phyloP scores from a whole-genome alignment of 2,329 filamentous ascomycete species.

The Metarhizium anisopliae region DNA sequence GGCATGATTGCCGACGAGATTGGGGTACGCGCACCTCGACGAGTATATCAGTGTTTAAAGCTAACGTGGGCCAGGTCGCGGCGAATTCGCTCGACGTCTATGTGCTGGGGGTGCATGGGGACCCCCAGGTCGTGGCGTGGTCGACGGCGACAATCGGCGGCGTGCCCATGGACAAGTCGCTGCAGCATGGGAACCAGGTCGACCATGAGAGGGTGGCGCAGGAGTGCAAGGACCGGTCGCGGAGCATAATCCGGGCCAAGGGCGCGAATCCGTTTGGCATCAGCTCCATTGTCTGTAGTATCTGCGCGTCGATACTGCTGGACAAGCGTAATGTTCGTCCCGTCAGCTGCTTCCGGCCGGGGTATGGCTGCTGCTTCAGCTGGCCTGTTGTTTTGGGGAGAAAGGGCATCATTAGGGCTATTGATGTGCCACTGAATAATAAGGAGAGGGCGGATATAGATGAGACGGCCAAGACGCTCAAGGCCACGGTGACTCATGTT shows the following conservation, averaged over 20 bases:
- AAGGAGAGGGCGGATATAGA: too few relatives aligned
- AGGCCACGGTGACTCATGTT: too few relatives aligned
- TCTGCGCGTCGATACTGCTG: constrained; percentile 42
- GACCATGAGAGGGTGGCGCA: neutral
- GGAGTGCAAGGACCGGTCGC: constrained; percentile 24
- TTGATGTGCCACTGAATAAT: neutral
- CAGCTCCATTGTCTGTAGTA: constrained; percentile 34
- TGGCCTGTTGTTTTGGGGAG: constrained; percentile 40
- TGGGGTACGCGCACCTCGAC: neutral
- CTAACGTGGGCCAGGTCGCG: neutral
- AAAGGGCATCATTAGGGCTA: constrained; percentile 25
- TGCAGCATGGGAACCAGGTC: neutral
- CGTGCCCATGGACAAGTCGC: neutral
- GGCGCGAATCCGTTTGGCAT: constrained; percentile 43
- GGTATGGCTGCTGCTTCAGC: constrained; percentile 38
- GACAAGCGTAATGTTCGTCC: constrained; percentile 37
- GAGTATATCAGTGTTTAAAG: too few relatives aligned
- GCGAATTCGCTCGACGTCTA: neutral
- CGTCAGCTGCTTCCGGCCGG: constrained; percentile 38
- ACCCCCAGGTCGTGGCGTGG: neutral
- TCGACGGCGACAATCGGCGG: neutral
- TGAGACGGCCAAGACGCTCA: too few relatives aligned
- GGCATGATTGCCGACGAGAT: neutral
- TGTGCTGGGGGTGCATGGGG: neutral
- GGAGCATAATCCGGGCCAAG: constrained; percentile 38